Percentiles rank a stretch among this genome's conserved stretches.
Conservation (phyloP, 2,329 filamentous ascomycete species). For the Botryotinia calthae region DNA sequence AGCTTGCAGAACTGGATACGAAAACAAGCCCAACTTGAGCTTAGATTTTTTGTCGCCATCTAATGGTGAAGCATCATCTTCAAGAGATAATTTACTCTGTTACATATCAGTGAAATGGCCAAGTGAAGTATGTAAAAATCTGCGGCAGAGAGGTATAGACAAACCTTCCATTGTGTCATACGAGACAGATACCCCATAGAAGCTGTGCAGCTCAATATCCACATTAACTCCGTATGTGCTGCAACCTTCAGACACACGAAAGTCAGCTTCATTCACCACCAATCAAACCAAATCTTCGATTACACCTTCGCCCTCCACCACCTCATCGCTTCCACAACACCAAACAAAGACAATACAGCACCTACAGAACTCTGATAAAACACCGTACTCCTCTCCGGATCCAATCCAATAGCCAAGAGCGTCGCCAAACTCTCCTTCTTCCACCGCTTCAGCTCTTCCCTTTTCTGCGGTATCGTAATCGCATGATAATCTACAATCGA, state of each 20-base stretch:
- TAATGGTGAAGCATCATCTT: conserved; percentile 55
- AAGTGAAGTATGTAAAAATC: background rate
- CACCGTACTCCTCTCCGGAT: conserved; percentile 71
- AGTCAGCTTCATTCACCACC: conserved; percentile 1
- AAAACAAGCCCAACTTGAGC: conserved; percentile 87
- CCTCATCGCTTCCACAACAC: background rate
- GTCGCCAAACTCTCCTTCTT: conserved; percentile 75
- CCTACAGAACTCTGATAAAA: conserved; percentile 79
- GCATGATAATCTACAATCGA: conserved; percentile 93
- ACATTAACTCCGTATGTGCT: conserved; percentile 88
- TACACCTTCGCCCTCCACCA: background rate
- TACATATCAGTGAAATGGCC: background rate
- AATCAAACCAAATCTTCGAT: background rate
- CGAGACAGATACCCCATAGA: conserved; percentile 90
- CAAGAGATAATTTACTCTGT: conserved; percentile 70
- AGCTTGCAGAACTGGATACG: conserved; percentile 92
- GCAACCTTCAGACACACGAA: conserved; percentile 53
- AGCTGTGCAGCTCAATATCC: conserved; percentile 89
- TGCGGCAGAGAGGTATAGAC: conserved; percentile 12
- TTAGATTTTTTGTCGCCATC: conserved; percentile 58
- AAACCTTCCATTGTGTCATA: conserved; percentile 99
- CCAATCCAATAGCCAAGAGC: conserved; percentile 78
- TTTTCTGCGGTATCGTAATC: conserved; percentile 74
- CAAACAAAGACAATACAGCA: conserved; percentile 12
- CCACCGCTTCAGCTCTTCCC: conserved; percentile 57